Percentiles rank a stretch among this genome's conserved stretches.
phyloP scores from a whole-genome alignment of 495 filamentous ascomycete genomes.

The Tuber melanosporum region DNA sequence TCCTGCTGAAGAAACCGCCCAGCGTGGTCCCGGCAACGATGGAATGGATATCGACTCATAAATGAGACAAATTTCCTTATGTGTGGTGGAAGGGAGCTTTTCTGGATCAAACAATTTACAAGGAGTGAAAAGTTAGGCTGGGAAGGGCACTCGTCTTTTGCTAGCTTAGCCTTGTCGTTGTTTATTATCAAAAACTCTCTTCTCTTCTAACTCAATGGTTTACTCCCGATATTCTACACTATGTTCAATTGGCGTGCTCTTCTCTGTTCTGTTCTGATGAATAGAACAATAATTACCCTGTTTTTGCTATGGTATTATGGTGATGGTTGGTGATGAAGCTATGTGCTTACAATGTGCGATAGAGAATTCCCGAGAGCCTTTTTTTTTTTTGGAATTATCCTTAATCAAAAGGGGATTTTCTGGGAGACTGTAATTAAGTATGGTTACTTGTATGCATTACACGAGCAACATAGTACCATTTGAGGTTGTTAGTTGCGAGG shows the following conservation, averaged over 20 bases:
- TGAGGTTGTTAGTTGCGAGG: not conserved
- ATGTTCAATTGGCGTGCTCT: not conserved
- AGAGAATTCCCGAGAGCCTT: not conserved
- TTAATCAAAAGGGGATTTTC: not conserved
- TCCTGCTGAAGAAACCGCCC: slow-evolving; percentile 38
- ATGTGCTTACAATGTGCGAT: not conserved
- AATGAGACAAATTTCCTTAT: not conserved
- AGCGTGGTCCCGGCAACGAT: not conserved
- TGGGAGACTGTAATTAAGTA: not conserved
- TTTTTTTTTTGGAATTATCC: not conserved
- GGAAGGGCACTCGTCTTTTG: not conserved
- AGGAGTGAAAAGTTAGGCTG: not conserved
- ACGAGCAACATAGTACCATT: not conserved
- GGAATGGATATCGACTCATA: not conserved
- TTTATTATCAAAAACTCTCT: not conserved
- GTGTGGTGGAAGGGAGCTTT: not conserved
- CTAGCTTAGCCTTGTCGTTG: not conserved
- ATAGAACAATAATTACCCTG: not conserved
- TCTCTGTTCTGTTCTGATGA: not conserved
- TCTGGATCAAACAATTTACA: not conserved
- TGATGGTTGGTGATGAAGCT: not conserved
- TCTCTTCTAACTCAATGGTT: not conserved
- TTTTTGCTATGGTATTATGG: not conserved
- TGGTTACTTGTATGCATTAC: not conserved
- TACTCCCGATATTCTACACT: not conserved